Conservation (phyloP, 441 rosid species). For the Oxalis stricta region DNA sequence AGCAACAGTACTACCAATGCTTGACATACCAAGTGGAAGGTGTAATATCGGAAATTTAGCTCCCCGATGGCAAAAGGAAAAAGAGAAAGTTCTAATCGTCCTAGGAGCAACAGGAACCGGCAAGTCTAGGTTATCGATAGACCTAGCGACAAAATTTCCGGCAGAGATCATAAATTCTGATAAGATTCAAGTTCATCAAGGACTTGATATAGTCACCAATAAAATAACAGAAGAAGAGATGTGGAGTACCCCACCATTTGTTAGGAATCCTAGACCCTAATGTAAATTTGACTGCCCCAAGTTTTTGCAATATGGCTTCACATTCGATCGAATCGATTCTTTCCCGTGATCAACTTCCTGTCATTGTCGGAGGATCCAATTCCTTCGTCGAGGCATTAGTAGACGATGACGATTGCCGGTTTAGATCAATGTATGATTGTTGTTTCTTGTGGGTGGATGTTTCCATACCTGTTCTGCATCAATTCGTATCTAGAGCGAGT, state of each 20-base stretch:
- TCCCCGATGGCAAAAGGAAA: conserved; percentile 30
- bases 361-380: conserved; percentile 54
- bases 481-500: conserved; percentile 32
- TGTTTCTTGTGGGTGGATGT: conserved; percentile 51
- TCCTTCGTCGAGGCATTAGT: conserved; percentile 42
- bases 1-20: conserved; percentile 14
- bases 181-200: conserved; percentile 56
- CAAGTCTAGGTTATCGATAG: conserved; percentile 55
- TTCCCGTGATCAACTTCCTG: conserved; percentile 28
- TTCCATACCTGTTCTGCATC: conserved; percentile 20
- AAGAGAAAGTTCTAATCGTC: conserved; percentile 39
- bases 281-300: conserved; percentile 32
- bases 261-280: conserved; percentile 36
- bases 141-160: conserved; percentile 37
- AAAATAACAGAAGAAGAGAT: conserved; percentile 46
- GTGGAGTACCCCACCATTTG: conserved; percentile 59
- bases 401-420: conserved; percentile 18
- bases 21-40: conserved; percentile 18
- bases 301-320: conserved; percentile 35
- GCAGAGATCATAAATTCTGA: conserved; percentile 69
- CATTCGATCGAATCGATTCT: conserved; percentile 23
- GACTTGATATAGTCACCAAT: conserved; percentile 55
- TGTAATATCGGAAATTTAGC: conserved; percentile 18
- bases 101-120: conserved; percentile 80
- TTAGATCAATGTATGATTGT: conserved; percentile 27